Evolutionary conservation across 2,329 filamentous ascomycete species (phyloP), one percentile per base, ranked within the genome.

Genomic region (Alternaria sp.): DNA sequence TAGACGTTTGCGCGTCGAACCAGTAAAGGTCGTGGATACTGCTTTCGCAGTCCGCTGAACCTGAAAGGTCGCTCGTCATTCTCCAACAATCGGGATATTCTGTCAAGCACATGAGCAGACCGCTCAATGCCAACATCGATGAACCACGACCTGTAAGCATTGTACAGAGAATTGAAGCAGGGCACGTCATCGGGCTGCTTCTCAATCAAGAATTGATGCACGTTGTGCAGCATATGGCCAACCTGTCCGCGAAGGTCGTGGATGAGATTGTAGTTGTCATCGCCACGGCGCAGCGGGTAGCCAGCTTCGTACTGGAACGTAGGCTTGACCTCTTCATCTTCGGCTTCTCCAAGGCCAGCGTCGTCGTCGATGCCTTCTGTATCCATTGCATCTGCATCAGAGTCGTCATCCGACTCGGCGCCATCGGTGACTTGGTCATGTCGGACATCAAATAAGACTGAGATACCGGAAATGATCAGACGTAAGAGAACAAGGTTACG

Each of bases 101-200:
- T 87, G 76, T 99, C 95, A 9, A 98, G 83, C 2, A 96, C 92
- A 76, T 97, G 95, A 0, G 95, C 94, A 18, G 94, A 97, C 61
- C 94, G 87, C 80, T 99, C 95, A 61, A 97, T 96, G 18, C 96
- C 95, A 41, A 99, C 94, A 72, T 99, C 95, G 1, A 96, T 93
- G 71, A 99, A 98, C 93, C 94, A 99, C 8, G 92, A 95, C 43
- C 93, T 87, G 77, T 97, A 99, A 1, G 94, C 92, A 22, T 91
- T 91, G 79, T 97, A 99, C 2, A 99, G 81, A 0, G 94, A 89
- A 24, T 93, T 97, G 80, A 99, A 99, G 79, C 93, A 97, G 16
- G 91, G 89, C 1, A 99, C 95, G 75, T 99, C 95, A 73, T 99
- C 95, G 75, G 98, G 92, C 75, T 97, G 94, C 62, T 94, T 89